Evolutionary conservation across 208 protist genomes (phyloP).

Genomic region (Leishmania tarentolae): DNA sequence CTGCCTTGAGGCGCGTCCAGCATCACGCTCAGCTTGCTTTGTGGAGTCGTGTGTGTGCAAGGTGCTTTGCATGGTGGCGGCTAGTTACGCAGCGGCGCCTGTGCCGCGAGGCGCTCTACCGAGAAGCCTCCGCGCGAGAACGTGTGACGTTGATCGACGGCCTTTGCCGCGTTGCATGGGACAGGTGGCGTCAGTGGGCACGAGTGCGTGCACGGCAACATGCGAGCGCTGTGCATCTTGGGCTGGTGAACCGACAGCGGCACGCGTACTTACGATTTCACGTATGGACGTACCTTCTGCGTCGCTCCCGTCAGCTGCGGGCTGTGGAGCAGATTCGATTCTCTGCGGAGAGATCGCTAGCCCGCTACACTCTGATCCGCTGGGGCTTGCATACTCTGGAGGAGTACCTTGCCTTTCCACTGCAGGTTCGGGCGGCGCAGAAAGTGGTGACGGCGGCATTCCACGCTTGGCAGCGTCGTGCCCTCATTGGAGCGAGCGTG

Average conservation of each 20-base stretch:
- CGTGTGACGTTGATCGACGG: conserved; percentile 8
- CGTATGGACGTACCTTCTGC: conserved; percentile 1
- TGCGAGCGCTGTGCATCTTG: conserved; percentile 5
- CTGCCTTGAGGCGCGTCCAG: conserved; percentile 18
- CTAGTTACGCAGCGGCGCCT: conserved; percentile 28
- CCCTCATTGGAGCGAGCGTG: not conserved
- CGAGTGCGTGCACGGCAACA: not conserved
- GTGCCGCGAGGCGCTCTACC: conserved; percentile 22
- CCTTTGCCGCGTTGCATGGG: conserved; percentile 18
- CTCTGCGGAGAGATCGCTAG: conserved; percentile 25
- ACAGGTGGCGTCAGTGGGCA: conserved; percentile 18
- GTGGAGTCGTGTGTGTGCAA: conserved; percentile 20
- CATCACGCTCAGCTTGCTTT: not conserved
- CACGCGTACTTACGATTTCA: conserved; percentile 12
- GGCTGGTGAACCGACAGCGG: conserved; percentile 23
- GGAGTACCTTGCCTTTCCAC: conserved; percentile 7
- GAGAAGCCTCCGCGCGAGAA: conserved; percentile 17
- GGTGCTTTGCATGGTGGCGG: conserved; percentile 35
- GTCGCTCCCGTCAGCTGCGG: conserved; percentile 4
- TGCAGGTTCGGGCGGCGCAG: conserved; percentile 19
- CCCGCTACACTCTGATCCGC: conserved; percentile 13
- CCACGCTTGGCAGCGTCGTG: conserved; percentile 23
- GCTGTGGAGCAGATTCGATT: conserved; percentile 16
- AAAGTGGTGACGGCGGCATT: conserved; percentile 12
- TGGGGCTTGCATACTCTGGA: conserved; percentile 26